Evolutionary conservation across 306 rosid genomes (phyloP), one percentile per base, ranked within the genome.

Genomic region (Benincasa hispida): DNA sequence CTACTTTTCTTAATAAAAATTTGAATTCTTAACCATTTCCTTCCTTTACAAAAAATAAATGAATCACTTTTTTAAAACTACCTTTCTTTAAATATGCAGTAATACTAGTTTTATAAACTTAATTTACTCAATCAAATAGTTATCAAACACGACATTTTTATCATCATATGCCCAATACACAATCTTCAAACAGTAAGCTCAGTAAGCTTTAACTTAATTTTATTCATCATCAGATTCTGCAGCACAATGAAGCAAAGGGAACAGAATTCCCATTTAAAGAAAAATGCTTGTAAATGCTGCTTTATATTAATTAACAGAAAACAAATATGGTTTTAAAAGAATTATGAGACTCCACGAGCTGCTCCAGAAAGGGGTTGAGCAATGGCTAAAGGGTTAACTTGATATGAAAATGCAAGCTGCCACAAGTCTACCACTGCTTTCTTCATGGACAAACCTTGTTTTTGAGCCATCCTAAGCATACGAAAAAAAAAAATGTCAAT

Each of bases 371-470:
- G 84, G 22, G 97, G 89, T 77, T 90, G 89, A 66, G 92, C 89
- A 75, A 87, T 88, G 34, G 97, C 95, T 47, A 94, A 83, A 82
- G 97, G 97, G 83, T 94, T 90, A 57, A 94, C 92, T 77, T 91
- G 92, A 81, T 92, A 89, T 0, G 99, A 92, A 86, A 92, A 94
- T 21, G 96, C 96, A 76, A 94, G 99, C 81, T 87, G 84, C 99
- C 97, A 90, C 60, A 90, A 62, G 79, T 92, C 96, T 13, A 84
- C 81, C 81, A 89, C 39, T 51, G 88, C 99, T 54, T 79, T 90
- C 84, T 83, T 92, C 51, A 80, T 21, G 1, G 84, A 76, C 11
- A 47, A 35, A 66, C 80, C 83, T 77, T 84, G 93, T 82, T 80
- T 83, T 69, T 79, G 79, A 56, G 84, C 74, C 77, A 76, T 48